phyloP scores from a whole-genome alignment of 2,329 filamentous ascomycete species.

The Colletotrichum tropicale region DNA sequence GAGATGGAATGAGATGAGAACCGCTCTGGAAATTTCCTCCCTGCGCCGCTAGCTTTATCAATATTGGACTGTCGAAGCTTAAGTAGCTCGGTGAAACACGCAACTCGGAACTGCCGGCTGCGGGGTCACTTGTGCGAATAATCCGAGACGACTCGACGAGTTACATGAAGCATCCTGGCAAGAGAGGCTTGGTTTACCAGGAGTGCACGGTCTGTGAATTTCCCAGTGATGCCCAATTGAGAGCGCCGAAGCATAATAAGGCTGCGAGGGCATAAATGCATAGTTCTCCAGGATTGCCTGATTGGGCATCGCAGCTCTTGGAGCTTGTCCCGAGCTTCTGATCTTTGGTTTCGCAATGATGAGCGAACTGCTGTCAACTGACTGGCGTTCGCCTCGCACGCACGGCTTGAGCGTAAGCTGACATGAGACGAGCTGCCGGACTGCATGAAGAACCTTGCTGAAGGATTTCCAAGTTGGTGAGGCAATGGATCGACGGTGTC shows the following conservation, averaged over 20 bases:
- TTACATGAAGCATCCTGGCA: not conserved
- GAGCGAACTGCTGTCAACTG: not conserved
- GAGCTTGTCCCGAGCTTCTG: not conserved
- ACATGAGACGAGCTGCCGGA: not conserved
- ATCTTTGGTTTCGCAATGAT: not conserved
- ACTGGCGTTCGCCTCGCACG: not conserved
- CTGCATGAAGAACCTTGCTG: not conserved
- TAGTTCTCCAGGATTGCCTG: not conserved
- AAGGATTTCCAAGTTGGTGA: not conserved
- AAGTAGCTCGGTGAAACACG: slow-evolving; percentile 1
- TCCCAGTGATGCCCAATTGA: not conserved
- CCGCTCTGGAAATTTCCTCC: not conserved
- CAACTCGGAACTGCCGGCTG: not conserved
- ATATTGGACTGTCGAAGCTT: not conserved
- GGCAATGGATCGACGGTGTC: not conserved
- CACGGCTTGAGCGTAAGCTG: not conserved
- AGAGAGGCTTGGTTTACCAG: not conserved
- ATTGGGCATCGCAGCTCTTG: not conserved
- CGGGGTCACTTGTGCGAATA: not conserved
- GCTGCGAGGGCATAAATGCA: not conserved
- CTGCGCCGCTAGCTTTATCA: not conserved
- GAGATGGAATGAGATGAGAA: not conserved
- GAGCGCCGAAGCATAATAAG: not conserved
- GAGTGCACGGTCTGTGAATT: not conserved
- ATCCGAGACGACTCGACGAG: not conserved